Evolutionary conservation across 78 protist genomes (phyloP).

Genomic region (Speleostelium caveatum): DNA sequence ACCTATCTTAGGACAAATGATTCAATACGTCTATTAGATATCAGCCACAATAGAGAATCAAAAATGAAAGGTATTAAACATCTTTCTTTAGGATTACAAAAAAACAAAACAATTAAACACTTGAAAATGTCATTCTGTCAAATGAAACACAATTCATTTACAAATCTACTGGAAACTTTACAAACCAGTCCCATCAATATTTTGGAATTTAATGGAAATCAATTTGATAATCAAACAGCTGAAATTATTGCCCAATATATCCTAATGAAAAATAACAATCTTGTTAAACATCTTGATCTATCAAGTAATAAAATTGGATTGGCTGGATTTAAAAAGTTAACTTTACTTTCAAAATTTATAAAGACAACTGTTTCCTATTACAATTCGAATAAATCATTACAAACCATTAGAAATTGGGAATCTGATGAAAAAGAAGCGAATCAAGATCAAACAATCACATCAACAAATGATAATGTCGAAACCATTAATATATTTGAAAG

Average conservation of each 20-base stretch:
- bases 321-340: conserved; percentile 17
- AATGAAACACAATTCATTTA: background rate
- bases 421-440: background rate
- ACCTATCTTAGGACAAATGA: background rate
- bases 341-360: conserved; percentile 9
- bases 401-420: too few relatives aligned
- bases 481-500: background rate
- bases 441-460: background rate
- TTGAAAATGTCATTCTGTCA: conserved; percentile 40
- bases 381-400: too few relatives aligned
- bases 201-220: conserved; percentile 7
- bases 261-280: background rate
- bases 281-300: conserved; percentile 14
- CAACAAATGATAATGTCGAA: background rate
- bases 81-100: background rate
- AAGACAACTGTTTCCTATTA: background rate
- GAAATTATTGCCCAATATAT: background rate
- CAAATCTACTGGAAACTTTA: background rate
- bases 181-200: background rate
- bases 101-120: background rate
- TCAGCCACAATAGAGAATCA: background rate
- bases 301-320: conserved; percentile 49
- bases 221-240: conserved; percentile 3
- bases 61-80: background rate
- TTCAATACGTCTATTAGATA: background rate